Conservation (phyloP, 139 green algal genomes). For the Protoeuglena noctilucae region DNA sequence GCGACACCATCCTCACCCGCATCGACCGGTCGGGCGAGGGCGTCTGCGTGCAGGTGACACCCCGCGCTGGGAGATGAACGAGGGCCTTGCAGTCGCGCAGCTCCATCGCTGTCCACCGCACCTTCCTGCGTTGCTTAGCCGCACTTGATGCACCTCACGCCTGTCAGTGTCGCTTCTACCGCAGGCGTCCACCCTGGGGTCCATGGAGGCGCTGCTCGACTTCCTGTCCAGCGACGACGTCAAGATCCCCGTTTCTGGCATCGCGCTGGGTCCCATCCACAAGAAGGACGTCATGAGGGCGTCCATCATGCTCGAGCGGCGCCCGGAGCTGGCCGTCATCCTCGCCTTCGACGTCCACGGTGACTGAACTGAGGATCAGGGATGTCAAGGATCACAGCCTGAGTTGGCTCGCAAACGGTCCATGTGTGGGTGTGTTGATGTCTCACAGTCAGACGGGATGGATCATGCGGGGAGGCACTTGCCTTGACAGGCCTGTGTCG, state of each 20-base stretch:
- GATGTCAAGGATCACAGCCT: no score
- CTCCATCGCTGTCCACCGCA: no score
- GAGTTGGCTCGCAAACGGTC: no score
- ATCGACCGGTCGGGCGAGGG: conserved; percentile 74
- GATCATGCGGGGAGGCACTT: neutral
- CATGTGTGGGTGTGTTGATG: no score
- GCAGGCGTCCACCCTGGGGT: conserved; percentile 86
- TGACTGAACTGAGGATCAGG: no score
- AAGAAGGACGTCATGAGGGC: conserved; percentile 93
- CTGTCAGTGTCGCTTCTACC: no score
- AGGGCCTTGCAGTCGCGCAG: no score
- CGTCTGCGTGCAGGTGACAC: conserved; percentile 83
- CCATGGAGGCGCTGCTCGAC: conserved; percentile 88
- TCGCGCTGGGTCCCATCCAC: conserved; percentile 92
- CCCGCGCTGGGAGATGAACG: no score
- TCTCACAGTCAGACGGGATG: no score
- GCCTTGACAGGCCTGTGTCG: no score
- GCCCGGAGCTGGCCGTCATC: conserved; percentile 83
- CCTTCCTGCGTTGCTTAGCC: no score
- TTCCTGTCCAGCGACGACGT: conserved; percentile 67
- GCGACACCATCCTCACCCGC: conserved; percentile 13
- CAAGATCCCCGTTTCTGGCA: conserved; percentile 70
- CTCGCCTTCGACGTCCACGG: conserved; percentile 95
- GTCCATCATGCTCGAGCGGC: conserved; percentile 91
- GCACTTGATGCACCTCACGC: no score